phyloP scores from a whole-genome alignment of 352 stramenopile species.

The Globisporangium takayamanum region DNA sequence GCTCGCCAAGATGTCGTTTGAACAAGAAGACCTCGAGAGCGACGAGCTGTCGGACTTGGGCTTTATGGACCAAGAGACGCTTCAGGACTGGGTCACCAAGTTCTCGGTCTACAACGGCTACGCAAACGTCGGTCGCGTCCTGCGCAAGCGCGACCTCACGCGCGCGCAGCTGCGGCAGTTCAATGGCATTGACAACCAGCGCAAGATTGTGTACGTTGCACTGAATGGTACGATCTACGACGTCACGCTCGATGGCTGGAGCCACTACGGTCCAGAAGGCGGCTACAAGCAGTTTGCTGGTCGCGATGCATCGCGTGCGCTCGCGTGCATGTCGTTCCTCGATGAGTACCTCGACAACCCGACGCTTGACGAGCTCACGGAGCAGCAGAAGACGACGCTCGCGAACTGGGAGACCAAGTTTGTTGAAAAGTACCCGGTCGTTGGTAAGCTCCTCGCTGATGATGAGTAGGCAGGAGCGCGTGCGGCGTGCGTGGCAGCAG shows the following conservation, averaged over 20 bases:
- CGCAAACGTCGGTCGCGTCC: constrained; percentile 82
- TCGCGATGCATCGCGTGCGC: constrained; percentile 87
- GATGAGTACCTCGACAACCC: constrained; percentile 82
- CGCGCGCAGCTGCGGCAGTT: constrained; percentile 62
- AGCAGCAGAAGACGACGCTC: constrained; percentile 85
- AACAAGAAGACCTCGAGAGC: constrained; percentile 84
- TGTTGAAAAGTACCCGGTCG: constrained; percentile 88
- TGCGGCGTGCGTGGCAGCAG: too few relatives aligned
- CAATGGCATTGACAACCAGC: constrained; percentile 58
- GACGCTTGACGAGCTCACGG: constrained; percentile 70
- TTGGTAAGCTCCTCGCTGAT: constrained; percentile 45
- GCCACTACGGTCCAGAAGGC: constrained; percentile 90
- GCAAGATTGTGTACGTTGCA: constrained; percentile 87
- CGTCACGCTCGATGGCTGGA: constrained; percentile 79
- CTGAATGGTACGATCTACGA: constrained; percentile 91
- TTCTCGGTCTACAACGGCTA: constrained; percentile 87
- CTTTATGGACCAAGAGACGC: constrained; percentile 77
- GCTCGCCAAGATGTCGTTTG: constrained; percentile 94
- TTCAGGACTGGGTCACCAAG: constrained; percentile 91
- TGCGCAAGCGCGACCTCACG: constrained; percentile 31
- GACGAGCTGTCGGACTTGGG: constrained; percentile 73
- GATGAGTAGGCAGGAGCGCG: not conserved
- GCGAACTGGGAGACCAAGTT: constrained; percentile 93
- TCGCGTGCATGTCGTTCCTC: constrained; percentile 95
- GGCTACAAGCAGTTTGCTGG: constrained; percentile 93